Evolutionary conservation across 2,329 filamentous ascomycete species (phyloP).

Genomic region (Exophiala sp.): DNA sequence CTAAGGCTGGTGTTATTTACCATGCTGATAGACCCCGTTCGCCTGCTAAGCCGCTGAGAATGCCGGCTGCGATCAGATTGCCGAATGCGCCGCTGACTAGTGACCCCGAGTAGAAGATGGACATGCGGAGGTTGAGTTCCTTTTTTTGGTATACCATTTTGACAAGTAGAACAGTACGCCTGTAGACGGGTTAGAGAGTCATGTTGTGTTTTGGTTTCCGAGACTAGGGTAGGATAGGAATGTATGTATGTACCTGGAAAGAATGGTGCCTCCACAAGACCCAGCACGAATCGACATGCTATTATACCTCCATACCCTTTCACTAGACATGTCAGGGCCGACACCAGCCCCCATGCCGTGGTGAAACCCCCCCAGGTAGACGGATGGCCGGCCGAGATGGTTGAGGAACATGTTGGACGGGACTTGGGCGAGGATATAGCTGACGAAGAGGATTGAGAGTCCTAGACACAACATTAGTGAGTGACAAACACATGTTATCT

Average conservation of each 20-base stretch:
- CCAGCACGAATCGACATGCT: slow-evolving; percentile 42
- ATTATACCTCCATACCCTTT: slow-evolving; percentile 39
- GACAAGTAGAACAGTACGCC: slow-evolving; percentile 51
- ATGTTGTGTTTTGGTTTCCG: too few relatives aligned
- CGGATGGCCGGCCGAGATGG: slow-evolving; percentile 32
- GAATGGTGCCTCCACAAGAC: slow-evolving; percentile 43
- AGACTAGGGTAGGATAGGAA: neutral
- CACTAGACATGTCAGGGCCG: slow-evolving; percentile 41
- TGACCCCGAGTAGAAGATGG: slow-evolving; percentile 55
- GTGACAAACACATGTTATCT: too few relatives aligned
- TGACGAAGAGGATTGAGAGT: slow-evolving; percentile 42
- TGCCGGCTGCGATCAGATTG: slow-evolving; percentile 50
- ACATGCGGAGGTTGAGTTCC: slow-evolving; percentile 49
- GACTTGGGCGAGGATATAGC: slow-evolving; percentile 38
- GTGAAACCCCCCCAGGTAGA: slow-evolving; percentile 44
- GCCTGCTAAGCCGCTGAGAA: slow-evolving; percentile 46
- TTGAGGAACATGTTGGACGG: slow-evolving; percentile 44
- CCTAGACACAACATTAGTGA: slow-evolving; percentile 22
- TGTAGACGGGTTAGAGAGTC: slow-evolving; percentile 29
- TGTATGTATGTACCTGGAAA: slow-evolving; percentile 33
- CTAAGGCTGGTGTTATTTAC: too few relatives aligned
- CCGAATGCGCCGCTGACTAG: slow-evolving; percentile 49
- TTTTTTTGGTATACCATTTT: slow-evolving; percentile 61
- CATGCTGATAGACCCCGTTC: slow-evolving; percentile 54
- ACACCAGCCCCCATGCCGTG: slow-evolving; percentile 43